Evolutionary conservation across 768 basidiomycete genomes (phyloP).

Genomic region (Tulasnella sp.): DNA sequence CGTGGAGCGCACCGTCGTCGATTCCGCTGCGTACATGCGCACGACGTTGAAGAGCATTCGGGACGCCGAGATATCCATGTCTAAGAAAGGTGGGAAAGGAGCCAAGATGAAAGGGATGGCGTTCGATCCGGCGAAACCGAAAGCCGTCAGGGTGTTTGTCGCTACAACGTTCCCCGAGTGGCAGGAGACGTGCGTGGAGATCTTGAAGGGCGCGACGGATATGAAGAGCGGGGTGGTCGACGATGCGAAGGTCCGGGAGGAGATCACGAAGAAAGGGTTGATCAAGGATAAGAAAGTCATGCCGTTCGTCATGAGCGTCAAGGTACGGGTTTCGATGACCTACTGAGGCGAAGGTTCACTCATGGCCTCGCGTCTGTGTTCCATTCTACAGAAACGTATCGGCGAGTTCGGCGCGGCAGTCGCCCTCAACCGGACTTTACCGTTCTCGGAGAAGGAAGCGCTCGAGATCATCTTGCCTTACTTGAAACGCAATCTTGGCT

Average conservation of each 20-base stretch:
- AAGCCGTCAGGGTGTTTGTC: slow-evolving; percentile 80
- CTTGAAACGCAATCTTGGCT: slow-evolving; percentile 60
- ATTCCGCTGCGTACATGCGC: slow-evolving; percentile 78
- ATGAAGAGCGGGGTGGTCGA: slow-evolving; percentile 55
- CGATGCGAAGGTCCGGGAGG: slow-evolving; percentile 62
- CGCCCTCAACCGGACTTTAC: slow-evolving; percentile 71
- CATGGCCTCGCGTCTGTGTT: background rate
- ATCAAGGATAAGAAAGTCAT: slow-evolving; percentile 94
- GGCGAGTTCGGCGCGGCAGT: slow-evolving; percentile 57
- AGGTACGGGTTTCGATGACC: slow-evolving; percentile 40
- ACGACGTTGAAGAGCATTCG: slow-evolving; percentile 83
- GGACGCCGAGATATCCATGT: slow-evolving; percentile 66
- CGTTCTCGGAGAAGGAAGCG: slow-evolving; percentile 72
- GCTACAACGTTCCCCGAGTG: slow-evolving; percentile 86
- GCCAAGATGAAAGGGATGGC: slow-evolving; percentile 46
- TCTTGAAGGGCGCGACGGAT: slow-evolving; percentile 57
- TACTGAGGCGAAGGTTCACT: background rate
- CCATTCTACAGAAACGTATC: slow-evolving; percentile 58
- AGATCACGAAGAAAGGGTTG: slow-evolving; percentile 57
- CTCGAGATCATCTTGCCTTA: slow-evolving; percentile 64
- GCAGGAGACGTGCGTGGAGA: slow-evolving; percentile 75
- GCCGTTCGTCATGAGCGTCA: slow-evolving; percentile 91
- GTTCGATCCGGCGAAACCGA: slow-evolving; percentile 72
- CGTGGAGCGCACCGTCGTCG: slow-evolving; percentile 55
- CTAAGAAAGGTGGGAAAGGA: slow-evolving; percentile 70